Base-by-base conservation (phyloP, 768 basidiomycete species). In the Mycena chlorophos region DNA sequence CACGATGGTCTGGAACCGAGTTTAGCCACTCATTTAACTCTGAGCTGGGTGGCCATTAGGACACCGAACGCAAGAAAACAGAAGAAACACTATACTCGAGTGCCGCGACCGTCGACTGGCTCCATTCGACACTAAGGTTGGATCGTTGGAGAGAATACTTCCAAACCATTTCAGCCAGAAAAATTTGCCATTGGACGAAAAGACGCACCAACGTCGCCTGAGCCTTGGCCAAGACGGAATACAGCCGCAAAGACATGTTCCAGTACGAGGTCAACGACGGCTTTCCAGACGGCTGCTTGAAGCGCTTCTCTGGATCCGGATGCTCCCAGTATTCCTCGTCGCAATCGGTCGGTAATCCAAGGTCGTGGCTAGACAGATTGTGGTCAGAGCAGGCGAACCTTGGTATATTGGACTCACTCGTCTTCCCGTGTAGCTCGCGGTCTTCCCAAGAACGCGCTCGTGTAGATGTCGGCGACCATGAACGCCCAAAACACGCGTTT, bases 21-120 rank as follows among this genome's bases (percentile, higher is more conserved):
- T 87, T 84, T 52, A 87, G 78, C 89, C 89, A 91, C 17, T 80
- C 77, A 62, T 91, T 91, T 62, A 91, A 71, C 3, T 82, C 81
- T 3, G 86, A 86, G 70, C 45, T 46, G n/a, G 20, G 10, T 43
- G 8, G 12, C 40, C 20, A 12, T n/a, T n/a, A 16, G 22, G 40
- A 8, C 14, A 20, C 40, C 20, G 19, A 10, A 40, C 12, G 19
- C 19, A 12, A 19, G 19, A 20, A 40, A 19, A 12, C 39, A 12
- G 39, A 6, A 34, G 39, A 20, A 28, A 46, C 4, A 46, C 45
- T 20, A 23, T n/a, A 46, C 45, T 91, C 90, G 4, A 91, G 73
- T 52, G 89, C 86, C 6, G 84, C 80, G 3, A 91, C 84, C 19
- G 83, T 77, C 43, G 80, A 78, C 55, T 86, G 79, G 51, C 86